Base-by-base conservation (phyloP, 805 yeast genomes). In the Lipomyces orientalis region DNA sequence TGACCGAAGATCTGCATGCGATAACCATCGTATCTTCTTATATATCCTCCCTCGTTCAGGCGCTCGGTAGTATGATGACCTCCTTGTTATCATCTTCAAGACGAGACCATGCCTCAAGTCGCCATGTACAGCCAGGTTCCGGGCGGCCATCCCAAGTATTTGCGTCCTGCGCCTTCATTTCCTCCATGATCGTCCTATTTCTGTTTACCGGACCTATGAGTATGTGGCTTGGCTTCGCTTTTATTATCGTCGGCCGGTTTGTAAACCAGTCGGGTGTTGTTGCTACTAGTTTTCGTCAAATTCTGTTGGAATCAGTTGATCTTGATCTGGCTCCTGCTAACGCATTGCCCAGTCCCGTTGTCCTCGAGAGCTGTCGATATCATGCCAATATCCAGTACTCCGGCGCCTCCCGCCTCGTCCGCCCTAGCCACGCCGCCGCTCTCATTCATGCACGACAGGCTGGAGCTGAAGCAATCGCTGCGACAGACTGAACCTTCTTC, bases 131-230 rank as follows among this genome's bases (percentile, higher is more conserved):
- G n/a, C n/a, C 49, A 43, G n/a, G n/a, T n/a, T 16, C 49, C 49
- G 8, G 22, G 6, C 49, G 49, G 6, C 49, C 34, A 19, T 22
- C 54, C 29, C 63, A 59, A 46, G 29, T 59, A 10, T 25, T 58
- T 16, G 22, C 51, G 34, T 62, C 64, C 43, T 55, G 55, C 49
- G 60, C 49, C 25, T 55, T 55, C 56, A 31, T 62, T 10, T 37
- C 60, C 1, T 55, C 64, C 61, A 12, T 55, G 43, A n/a, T 54
- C 54, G 43, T 54, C 31, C 35, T 64, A 51, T 9, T 64, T 35
- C 58, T 64, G 49, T 43, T 54, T 61, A 31, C 58, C 16, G 58
- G 33, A 8, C 61, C 64, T 19, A 16, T 61, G 39, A 51, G 64
- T 61, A 22, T 25, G 64, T 31, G 29, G 29, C 29, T 25, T 51